These are phyloP conservation scores for Mortierella sp. DNA, from an alignment of 371 early-diverging fungal genomes.

Conservation along the genomic window DNA sequence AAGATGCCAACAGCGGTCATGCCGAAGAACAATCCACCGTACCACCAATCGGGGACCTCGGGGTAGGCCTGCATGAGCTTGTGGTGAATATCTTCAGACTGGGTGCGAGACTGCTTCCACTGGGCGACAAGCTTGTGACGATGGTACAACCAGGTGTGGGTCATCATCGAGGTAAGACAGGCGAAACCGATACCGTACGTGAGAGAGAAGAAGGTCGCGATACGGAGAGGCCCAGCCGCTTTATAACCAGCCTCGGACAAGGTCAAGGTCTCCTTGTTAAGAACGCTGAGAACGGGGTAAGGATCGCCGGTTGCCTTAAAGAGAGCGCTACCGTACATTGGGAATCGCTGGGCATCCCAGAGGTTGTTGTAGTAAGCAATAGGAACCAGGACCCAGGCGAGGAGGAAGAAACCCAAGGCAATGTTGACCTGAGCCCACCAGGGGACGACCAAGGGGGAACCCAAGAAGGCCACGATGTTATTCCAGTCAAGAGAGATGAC, in stretches of 20 bases:
- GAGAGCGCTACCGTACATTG: constrained; percentile 60
- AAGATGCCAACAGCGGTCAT: constrained; percentile 70
- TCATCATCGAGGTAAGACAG: too few relatives aligned
- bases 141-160: too few relatives aligned
- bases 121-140: too few relatives aligned
- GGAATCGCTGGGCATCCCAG: constrained; percentile 39
- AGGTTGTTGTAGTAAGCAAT: constrained; percentile 72
- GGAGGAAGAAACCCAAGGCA: constrained; percentile 65
- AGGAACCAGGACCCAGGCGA: constrained; percentile 77
- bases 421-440: constrained; percentile 77
- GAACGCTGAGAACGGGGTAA: constrained; percentile 60
- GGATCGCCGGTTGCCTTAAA: constrained; percentile 63
- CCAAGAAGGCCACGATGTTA: constrained; percentile 67
- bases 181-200: not conserved
- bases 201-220: constrained; percentile 78
- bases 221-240: constrained; percentile 63
- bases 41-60: not conserved
- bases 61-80: too few relatives aligned
- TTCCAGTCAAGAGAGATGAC: constrained; percentile 82
- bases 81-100: too few relatives aligned
- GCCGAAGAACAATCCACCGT: constrained; percentile 61
- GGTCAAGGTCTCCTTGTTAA: constrained; percentile 53
- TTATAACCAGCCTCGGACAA: constrained; percentile 39
- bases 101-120: too few relatives aligned
- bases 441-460: constrained; percentile 65